phyloP scores from a whole-genome alignment of 768 basidiomycete species.

The Rhizopogon vesiculosus region DNA sequence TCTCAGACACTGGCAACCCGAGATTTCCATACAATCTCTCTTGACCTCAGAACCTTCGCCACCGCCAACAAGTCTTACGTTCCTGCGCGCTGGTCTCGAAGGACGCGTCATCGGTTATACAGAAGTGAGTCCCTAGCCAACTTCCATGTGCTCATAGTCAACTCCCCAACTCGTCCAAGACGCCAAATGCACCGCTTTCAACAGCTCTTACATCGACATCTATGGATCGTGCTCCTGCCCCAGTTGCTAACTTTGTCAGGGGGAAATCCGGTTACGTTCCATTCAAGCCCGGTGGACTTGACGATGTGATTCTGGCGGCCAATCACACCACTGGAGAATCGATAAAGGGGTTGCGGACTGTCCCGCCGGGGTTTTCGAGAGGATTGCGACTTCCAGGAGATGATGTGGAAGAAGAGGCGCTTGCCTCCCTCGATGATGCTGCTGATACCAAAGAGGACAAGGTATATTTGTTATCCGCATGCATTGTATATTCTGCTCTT shows the following conservation, averaged over 20 bases:
- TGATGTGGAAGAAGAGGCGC: constrained; percentile 39
- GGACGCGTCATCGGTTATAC: constrained; percentile 77
- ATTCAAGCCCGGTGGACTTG: constrained; percentile 92
- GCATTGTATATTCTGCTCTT: constrained; percentile 20
- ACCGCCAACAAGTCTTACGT: constrained; percentile 68
- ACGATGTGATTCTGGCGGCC: constrained; percentile 43
- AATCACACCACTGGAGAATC: constrained; percentile 33
- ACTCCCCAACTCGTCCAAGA: constrained; percentile 32
- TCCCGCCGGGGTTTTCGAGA: constrained; percentile 81
- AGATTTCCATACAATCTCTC: constrained; percentile 56
- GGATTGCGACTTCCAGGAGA: constrained; percentile 72
- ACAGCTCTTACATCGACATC: constrained; percentile 84
- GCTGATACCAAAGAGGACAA: constrained; percentile 4
- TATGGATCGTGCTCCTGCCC: constrained; percentile 77
- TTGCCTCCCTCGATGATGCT: constrained; percentile 26
- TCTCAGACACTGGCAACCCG: constrained; percentile 67
- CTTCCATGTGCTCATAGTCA: not conserved
- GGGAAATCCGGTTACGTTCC: constrained; percentile 93
- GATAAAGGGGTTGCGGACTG: constrained; percentile 45
- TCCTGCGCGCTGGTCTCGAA: constrained; percentile 74
- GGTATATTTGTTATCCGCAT: constrained; percentile 9
- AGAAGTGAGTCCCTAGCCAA: constrained; percentile 50
- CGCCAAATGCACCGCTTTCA: constrained; percentile 45
- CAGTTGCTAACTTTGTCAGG: constrained; percentile 77
- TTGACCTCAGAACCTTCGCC: constrained; percentile 64